phyloP scores from a whole-genome alignment of 2,329 filamentous ascomycete species.

The Venturia aucupariae region DNA sequence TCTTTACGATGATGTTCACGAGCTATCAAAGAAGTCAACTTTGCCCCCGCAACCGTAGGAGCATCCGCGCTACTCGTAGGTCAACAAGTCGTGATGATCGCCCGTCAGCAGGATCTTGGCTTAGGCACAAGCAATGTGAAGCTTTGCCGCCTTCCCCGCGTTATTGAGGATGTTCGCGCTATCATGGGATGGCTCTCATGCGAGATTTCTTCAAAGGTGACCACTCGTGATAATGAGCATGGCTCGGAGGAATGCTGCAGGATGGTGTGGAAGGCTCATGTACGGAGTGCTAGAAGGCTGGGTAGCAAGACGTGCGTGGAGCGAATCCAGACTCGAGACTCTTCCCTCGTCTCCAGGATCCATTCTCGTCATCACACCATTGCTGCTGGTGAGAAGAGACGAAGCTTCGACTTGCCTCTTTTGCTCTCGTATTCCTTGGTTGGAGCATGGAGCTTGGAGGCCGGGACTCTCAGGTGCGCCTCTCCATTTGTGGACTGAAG shows the following conservation, averaged over 20 bases:
- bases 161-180: neutral
- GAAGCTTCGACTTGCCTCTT: neutral
- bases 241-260: neutral
- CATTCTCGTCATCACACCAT: neutral
- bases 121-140: neutral
- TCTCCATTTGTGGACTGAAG: neutral
- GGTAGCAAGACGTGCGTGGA: no score
- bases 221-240: neutral
- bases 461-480: neutral
- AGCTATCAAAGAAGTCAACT: neutral
- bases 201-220: neutral
- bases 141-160: constrained; percentile 1
- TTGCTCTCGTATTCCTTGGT: neutral
- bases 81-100: no score
- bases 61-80: neutral
- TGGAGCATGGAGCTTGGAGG: neutral
- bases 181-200: no score
- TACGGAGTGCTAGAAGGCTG: no score
- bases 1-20: neutral
- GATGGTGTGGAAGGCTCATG: neutral
- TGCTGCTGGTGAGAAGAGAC: neutral
- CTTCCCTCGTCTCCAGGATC: neutral
- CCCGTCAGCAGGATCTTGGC: neutral
- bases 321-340: neutral
- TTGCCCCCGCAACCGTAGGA: neutral